Conservation (phyloP, 2,329 filamentous ascomycete genomes). For the Laburnicola sp. region DNA sequence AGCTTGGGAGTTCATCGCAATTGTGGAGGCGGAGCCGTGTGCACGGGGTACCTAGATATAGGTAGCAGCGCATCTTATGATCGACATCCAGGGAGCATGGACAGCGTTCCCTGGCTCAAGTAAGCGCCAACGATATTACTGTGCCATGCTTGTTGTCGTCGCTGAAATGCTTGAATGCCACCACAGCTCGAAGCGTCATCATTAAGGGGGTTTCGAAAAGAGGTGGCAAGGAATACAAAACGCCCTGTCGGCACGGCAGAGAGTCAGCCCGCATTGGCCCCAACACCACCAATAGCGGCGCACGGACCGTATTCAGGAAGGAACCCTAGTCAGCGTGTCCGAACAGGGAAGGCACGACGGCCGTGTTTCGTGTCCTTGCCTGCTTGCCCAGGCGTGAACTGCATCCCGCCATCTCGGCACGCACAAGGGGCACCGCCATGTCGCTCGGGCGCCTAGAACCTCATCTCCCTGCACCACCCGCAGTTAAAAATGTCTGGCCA, state of each 20-base stretch:
- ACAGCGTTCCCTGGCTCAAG: too few species aligned
- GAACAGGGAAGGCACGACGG: constrained; percentile 8
- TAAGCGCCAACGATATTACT: too few species aligned
- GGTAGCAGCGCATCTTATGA: not conserved
- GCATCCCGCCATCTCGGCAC: constrained; percentile 17
- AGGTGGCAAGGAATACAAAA: not conserved
- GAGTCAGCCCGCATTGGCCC: too few species aligned
- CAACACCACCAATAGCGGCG: too few species aligned
- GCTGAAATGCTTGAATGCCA: too few species aligned
- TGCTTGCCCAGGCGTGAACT: constrained; percentile 15
- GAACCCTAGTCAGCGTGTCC: constrained; percentile 13
- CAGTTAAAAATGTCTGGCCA: constrained; percentile 11
- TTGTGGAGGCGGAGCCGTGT: not conserved
- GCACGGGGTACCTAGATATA: not conserved
- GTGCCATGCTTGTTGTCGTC: too few species aligned
- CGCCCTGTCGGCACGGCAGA: not conserved
- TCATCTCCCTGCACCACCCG: constrained; percentile 7
- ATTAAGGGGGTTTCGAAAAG: too few species aligned
- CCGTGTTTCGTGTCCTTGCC: constrained; percentile 32
- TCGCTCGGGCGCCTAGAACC: constrained; percentile 16
- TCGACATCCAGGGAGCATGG: not conserved
- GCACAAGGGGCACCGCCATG: constrained; percentile 11
- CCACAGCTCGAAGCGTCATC: too few species aligned
- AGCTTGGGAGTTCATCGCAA: too few species aligned
- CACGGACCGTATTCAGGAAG: too few species aligned